Evolutionary conservation across 139 green algal genomes (phyloP).

Genomic region (Coelastrella sp.): DNA sequence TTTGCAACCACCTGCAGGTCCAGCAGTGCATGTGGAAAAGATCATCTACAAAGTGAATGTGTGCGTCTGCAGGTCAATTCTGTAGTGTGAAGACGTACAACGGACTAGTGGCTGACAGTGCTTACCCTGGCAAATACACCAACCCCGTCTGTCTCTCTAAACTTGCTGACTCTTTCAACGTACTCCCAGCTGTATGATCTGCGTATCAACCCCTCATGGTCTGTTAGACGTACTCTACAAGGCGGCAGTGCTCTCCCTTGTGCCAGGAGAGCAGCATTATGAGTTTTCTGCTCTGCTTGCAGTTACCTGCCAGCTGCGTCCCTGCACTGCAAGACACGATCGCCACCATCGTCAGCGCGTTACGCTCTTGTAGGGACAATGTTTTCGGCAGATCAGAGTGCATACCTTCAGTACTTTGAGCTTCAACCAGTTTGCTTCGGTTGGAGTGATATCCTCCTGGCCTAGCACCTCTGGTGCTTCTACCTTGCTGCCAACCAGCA

Average conservation of each 20-base stretch:
- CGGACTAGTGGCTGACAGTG: too few relatives aligned
- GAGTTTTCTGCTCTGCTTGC: background rate
- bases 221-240: too few relatives aligned
- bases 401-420: conserved; percentile 8
- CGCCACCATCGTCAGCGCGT: too few relatives aligned
- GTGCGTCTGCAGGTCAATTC: too few relatives aligned
- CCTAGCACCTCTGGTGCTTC: background rate
- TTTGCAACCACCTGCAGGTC: conserved; percentile 22
- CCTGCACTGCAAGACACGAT: conserved; percentile 6
- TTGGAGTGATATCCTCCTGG: background rate
- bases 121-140: background rate
- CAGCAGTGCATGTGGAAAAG: too few relatives aligned
- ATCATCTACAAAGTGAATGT: too few relatives aligned
- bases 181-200: conserved; percentile 41
- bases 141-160: conserved; percentile 44
- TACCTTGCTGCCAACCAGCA: background rate
- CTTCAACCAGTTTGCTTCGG: conserved; percentile 34
- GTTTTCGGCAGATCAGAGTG: background rate
- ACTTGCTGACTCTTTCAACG: conserved; percentile 24
- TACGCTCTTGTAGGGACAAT: too few relatives aligned
- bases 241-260: too few relatives aligned
- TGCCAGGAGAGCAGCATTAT: too few relatives aligned
- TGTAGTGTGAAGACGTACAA: too few relatives aligned
- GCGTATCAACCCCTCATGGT: background rate
- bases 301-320: conserved; percentile 27